Base-by-base conservation (phyloP, 768 basidiomycete genomes). In the Crassisporium funariophilum region DNA sequence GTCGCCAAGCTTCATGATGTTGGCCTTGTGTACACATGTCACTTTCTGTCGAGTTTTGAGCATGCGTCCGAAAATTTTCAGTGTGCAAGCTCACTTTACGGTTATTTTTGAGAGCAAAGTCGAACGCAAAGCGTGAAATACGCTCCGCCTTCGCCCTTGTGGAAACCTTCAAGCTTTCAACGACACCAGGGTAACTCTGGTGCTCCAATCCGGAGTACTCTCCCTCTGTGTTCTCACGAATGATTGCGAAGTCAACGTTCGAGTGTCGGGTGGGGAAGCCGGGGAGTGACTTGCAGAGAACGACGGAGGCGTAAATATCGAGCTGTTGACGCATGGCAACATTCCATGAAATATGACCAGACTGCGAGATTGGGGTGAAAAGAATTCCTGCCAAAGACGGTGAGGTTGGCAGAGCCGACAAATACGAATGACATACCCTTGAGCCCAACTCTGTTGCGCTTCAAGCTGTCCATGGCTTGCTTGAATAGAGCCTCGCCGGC, bases 1-100 rank as follows among this genome's bases (percentile, higher is more conserved):
- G 62, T 98, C 97, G 67, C 95, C 95, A 59, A 98, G 86, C 71
- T 99, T 99, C 97, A 99, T 99, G 78, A 99, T 99, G 78, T 98
- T 98, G 61, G 97, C 97, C 73, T 99, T 99, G 84, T 99, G 97
- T 35, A 99, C 94, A 63, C 95, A 98, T 33, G 97, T 99, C 57
- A 99, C 95, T 88, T 95, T 98, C 93, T 95, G 57, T 37, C 43
- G 29, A 20, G 45, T 7, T 36, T 24, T 53, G 21, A 60, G 49
- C 24, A 23, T 27, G 2, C 5, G 15, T 9, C 36, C 46, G 25
- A 20, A 23, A 19, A 10, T 19, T 27, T 31, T 24, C 34, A 22
- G 34, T 3, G 25, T 34, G 41, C 27, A 22, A 44, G 52, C 73
- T 41, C 46, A 87, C 94, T 85, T 98, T 98, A 70, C 97, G 85